phyloP scores from a whole-genome alignment of 768 basidiomycete genomes.

The Pleurotus ostreatus region DNA sequence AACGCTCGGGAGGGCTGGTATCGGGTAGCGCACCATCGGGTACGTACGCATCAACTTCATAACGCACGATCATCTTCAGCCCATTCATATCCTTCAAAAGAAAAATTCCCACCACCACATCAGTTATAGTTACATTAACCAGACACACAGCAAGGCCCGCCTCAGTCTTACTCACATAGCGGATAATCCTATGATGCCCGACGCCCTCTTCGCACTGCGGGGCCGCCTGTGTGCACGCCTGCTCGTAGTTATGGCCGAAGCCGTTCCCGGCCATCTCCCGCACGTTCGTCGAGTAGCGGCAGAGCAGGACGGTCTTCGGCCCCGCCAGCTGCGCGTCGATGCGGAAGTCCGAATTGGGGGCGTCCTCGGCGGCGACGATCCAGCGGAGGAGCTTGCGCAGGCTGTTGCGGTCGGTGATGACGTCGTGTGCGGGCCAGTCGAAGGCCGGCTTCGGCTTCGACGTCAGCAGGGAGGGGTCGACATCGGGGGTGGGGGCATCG shows the following conservation, averaged over 20 bases:
- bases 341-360: conserved; percentile 47
- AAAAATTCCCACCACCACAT: too few relatives aligned
- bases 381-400: conserved; percentile 62
- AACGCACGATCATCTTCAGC: conserved; percentile 55
- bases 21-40: conserved; percentile 21
- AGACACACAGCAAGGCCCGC: too few relatives aligned
- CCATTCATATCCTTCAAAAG: conserved; percentile 48
- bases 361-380: conserved; percentile 26
- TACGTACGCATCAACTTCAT: conserved; percentile 50
- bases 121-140: too few relatives aligned
- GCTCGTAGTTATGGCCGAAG: conserved; percentile 59
- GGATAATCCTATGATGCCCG: conserved; percentile 60
- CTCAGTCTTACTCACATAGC: conserved; percentile 43
- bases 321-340: conserved; percentile 69
- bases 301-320: conserved; percentile 53
- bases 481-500: conserved; percentile 14
- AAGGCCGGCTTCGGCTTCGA: conserved; percentile 17
- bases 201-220: conserved; percentile 44
- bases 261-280: conserved; percentile 36
- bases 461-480: conserved; percentile 16
- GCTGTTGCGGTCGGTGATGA: conserved; percentile 63
- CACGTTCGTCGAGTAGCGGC: conserved; percentile 48
- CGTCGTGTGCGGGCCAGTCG: conserved; percentile 39
- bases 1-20: conserved; percentile 5
- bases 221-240: conserved; percentile 43